Evolutionary conservation across 805 yeast genomes (phyloP), one percentile per base, ranked within the genome.

Genomic region (Starmerella cellae): DNA sequence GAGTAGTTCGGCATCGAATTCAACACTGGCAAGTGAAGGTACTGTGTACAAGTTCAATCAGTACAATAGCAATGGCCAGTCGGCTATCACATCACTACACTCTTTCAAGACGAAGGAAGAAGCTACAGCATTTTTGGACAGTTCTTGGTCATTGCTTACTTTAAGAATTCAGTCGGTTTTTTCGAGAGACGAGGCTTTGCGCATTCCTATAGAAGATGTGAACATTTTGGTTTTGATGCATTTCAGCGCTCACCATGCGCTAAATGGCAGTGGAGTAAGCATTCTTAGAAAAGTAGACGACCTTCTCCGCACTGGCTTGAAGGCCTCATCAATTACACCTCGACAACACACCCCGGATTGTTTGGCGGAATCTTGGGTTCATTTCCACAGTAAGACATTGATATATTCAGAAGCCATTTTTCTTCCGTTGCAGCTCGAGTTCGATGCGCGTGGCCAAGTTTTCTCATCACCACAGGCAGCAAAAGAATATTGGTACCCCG

Each of bases 331-430:
- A 63, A 62, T 47, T 11, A 20, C 31, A 2, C 41, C 46, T 2
- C 37, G 59, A 56, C 5, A 37, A 36, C 29, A 55, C 56, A 4
- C 54, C 5, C 43, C 49, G 11, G 38, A 35, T 13, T 53, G 53
- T 19, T 47, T 56, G 2, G 64, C 63, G 45, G 63, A 62, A 1
- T 63, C 74, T 2, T 79, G 85, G 85, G 68, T 67, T 16, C 60
- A 61, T 21, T 79, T 78, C 55, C 72, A 69, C 48, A 63, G 64
- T n/a, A 67, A 69, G 30, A 68, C 75, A 2, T 66, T 71, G 39
- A 75, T 74, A 41, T 75, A 75, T 52, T 60, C 78, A 17, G 70
- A 75, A 45, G 80, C 80, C 0, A 68, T 75, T 0, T 69, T 79
- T 37, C 49, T 76, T 27, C 87, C 87, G 0, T 53, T 80, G 19